These are phyloP conservation scores for Phialocephala subalpina DNA, from an alignment of 2,329 filamentous ascomycete genomes.

Conservation along the genomic window DNA sequence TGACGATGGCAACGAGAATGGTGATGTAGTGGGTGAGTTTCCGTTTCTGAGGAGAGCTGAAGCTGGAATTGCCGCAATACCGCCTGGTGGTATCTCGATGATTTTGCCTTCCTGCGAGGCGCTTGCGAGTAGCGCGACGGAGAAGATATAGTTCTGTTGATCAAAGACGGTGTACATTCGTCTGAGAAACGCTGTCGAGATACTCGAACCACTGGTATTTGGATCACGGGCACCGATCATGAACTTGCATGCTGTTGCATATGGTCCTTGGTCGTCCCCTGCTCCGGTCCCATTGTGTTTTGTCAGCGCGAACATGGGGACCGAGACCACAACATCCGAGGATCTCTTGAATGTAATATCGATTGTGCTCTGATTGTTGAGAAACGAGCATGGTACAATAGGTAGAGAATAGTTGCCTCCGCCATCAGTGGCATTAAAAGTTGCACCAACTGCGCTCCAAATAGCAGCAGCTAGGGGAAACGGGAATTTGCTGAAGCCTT, in stretches of 20 bases:
- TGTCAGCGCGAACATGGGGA: background rate
- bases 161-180: background rate
- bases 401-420: background rate
- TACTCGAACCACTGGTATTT: background rate
- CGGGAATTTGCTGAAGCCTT: no score
- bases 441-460: background rate
- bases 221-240: background rate
- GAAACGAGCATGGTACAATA: background rate
- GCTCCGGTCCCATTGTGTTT: background rate
- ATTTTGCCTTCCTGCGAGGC: background rate
- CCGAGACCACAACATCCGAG: background rate
- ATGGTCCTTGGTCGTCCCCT: background rate
- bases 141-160: background rate
- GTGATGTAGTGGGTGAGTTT: background rate
- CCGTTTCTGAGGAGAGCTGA: background rate
- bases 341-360: background rate
- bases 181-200: background rate
- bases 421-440: background rate
- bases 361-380: background rate
- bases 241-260: background rate
- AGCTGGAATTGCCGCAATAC: background rate
- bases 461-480: no score
- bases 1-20: background rate
- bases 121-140: background rate
- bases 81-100: background rate